phyloP scores from a whole-genome alignment of 2,329 filamentous ascomycete species.

The Botrytis hyacinthi region DNA sequence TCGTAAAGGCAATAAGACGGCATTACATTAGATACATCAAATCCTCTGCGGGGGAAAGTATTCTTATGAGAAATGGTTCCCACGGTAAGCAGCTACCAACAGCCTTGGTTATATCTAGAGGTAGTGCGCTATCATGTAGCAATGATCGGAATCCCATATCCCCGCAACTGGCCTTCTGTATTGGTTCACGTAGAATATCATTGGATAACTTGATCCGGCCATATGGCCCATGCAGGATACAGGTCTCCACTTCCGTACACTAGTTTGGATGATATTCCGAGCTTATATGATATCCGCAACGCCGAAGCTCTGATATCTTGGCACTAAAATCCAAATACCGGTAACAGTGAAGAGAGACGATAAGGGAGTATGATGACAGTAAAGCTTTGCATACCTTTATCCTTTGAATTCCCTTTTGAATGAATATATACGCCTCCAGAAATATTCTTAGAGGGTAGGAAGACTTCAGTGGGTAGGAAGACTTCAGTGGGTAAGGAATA shows the following conservation, averaged over 20 bases:
- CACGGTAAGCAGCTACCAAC: slow-evolving; percentile 15
- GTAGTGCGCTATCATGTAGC: slow-evolving; percentile 17
- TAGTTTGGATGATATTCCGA: slow-evolving; percentile 29
- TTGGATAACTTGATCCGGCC: slow-evolving; percentile 28
- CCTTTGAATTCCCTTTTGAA: neutral
- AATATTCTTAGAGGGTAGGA: neutral
- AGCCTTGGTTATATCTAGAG: slow-evolving; percentile 33
- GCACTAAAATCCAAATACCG: neutral
- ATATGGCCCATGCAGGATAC: slow-evolving; percentile 31
- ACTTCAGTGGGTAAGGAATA: neutral
- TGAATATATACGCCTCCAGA: neutral
- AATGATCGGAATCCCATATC: slow-evolving; percentile 26
- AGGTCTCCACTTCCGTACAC: slow-evolving; percentile 29
- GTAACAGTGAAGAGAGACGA: neutral
- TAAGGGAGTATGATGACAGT: neutral
- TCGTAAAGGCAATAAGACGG: slow-evolving; percentile 79
- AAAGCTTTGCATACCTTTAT: slow-evolving; percentile 17
- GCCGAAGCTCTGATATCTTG: slow-evolving; percentile 17
- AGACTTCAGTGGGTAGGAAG: neutral
- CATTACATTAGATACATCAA: slow-evolving; percentile 50
- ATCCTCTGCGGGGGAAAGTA: neutral
- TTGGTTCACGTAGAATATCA: neutral
- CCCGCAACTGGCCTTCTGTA: slow-evolving; percentile 30
- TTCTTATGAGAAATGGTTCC: neutral
- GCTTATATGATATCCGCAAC: slow-evolving; percentile 24